phyloP scores from a whole-genome alignment of 768 basidiomycete species.

The Mycena crocata region DNA sequence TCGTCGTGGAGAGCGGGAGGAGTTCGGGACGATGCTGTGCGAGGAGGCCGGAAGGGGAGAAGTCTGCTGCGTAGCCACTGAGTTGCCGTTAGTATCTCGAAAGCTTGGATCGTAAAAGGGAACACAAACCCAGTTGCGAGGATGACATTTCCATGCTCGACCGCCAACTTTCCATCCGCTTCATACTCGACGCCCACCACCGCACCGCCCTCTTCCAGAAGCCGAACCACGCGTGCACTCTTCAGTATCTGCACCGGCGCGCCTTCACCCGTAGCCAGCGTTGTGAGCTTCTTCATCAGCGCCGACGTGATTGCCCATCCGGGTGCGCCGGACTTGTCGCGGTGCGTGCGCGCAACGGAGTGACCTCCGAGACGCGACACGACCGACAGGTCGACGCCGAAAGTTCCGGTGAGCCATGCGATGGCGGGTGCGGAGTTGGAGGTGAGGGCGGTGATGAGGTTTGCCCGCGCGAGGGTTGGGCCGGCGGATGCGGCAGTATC shows the following conservation, averaged over 20 bases:
- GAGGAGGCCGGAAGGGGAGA: conserved; percentile 34
- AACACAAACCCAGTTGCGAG: conserved; percentile 38
- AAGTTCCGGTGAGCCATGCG: conserved; percentile 37
- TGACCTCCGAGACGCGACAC: conserved; percentile 41
- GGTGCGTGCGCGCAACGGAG: conserved; percentile 37
- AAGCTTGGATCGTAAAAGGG: neutral
- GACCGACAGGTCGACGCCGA: conserved; percentile 41
- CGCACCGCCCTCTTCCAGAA: conserved; percentile 32
- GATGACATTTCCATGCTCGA: conserved; percentile 31
- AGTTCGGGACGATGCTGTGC: conserved; percentile 39
- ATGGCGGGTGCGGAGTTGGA: conserved; percentile 40
- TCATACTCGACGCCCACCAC: conserved; percentile 42
- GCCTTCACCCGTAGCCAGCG: neutral
- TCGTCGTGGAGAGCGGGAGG: conserved; percentile 39
- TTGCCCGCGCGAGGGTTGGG: conserved; percentile 32
- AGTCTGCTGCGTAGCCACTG: conserved; percentile 43
- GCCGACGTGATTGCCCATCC: conserved; percentile 42
- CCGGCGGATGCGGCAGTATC: conserved; percentile 39
- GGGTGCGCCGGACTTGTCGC: conserved; percentile 39
- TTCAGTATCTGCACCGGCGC: conserved; percentile 34
- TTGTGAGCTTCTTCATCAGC: conserved; percentile 37
- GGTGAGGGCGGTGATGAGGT: conserved; percentile 40
- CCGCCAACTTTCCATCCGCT: conserved; percentile 12
- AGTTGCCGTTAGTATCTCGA: neutral
- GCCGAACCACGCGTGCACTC: conserved; percentile 35